A percentile compares a stretch with the other conserved stretches of the same genome.
Evolutionary conservation across 495 filamentous ascomycete genomes (phyloP).

Genomic region (Podospora conica): DNA sequence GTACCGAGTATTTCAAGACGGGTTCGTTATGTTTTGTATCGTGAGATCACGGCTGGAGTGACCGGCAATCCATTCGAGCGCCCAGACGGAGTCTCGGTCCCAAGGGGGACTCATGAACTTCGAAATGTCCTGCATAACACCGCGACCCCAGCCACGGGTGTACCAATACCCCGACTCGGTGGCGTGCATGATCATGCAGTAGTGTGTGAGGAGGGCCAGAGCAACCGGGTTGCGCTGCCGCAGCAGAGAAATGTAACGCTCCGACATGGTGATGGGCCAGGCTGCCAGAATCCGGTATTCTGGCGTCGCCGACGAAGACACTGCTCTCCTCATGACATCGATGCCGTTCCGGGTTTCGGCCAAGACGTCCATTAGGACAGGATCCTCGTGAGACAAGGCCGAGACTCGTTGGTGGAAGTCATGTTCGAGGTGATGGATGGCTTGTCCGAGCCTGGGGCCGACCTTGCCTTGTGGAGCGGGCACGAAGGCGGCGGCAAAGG

Average conservation of each 20-base stretch:
- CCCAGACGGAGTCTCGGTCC: slow-evolving; percentile 21
- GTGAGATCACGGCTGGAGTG: not conserved
- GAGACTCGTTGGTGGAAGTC: not conserved
- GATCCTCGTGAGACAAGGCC: not conserved
- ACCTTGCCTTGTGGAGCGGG: not conserved
- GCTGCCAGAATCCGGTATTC: slow-evolving; percentile 22
- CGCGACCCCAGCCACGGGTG: slow-evolving; percentile 20
- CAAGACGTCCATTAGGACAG: slow-evolving; percentile 8
- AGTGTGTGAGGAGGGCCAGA: slow-evolving; percentile 22
- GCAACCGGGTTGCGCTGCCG: slow-evolving; percentile 18
- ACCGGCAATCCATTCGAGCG: slow-evolving; percentile 17
- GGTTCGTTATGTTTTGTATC: not conserved
- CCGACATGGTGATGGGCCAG: slow-evolving; percentile 23
- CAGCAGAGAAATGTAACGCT: slow-evolving; percentile 16
- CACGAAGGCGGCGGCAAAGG: slow-evolving; percentile 13
- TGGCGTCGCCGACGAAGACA: not conserved
- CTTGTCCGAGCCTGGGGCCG: not conserved
- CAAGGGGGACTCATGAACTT: slow-evolving; percentile 11
- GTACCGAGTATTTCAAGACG: not conserved
- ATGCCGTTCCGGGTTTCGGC: slow-evolving; percentile 10
- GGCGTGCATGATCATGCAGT: slow-evolving; percentile 23
- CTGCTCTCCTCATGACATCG: slow-evolving; percentile 4
- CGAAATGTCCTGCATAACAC: slow-evolving; percentile 20
- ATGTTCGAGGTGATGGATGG: slow-evolving; percentile 9
- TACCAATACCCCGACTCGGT: slow-evolving; percentile 23